Percentiles rank a stretch among this genome's conserved stretches.
Conservation (phyloP, 495 filamentous ascomycete species). For the Annulohypoxylon moriforme region DNA sequence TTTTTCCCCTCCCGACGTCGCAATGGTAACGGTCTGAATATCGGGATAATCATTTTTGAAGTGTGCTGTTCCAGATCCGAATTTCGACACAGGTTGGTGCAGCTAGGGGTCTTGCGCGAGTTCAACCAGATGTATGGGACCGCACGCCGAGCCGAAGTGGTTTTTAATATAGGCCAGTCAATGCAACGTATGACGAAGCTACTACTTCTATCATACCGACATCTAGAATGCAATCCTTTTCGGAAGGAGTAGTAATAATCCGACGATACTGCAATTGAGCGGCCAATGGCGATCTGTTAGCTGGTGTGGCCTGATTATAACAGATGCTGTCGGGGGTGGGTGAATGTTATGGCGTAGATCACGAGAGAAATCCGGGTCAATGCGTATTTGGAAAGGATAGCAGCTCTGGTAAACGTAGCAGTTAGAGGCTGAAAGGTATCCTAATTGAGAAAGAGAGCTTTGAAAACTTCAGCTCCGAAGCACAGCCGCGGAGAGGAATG, state of each 20-base stretch:
- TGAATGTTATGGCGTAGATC: slow-evolving; percentile 58
- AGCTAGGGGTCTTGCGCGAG: slow-evolving; percentile 33
- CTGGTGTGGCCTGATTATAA: slow-evolving; percentile 45
- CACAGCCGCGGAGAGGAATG: slow-evolving; percentile 26
- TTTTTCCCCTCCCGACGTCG: slow-evolving; percentile 12
- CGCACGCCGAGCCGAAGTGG: not conserved
- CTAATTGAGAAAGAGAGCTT: slow-evolving; percentile 1
- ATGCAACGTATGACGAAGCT: slow-evolving; percentile 65
- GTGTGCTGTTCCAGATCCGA: slow-evolving; percentile 60
- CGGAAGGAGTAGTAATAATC: slow-evolving; percentile 31
- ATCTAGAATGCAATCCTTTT: slow-evolving; percentile 16
- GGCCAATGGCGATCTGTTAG: slow-evolving; percentile 44
- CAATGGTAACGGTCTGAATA: not conserved
- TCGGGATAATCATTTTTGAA: slow-evolving; percentile 64
- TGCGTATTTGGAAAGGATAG: slow-evolving; percentile 56
- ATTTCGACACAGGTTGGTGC: slow-evolving; percentile 64
- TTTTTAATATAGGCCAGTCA: slow-evolving; percentile 58
- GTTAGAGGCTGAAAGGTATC: slow-evolving; percentile 7
- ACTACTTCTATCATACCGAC: slow-evolving; percentile 60
- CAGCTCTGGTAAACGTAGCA: slow-evolving; percentile 22
- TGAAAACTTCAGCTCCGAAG: slow-evolving; percentile 8
- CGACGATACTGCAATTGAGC: slow-evolving; percentile 44
- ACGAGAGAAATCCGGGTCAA: slow-evolving; percentile 61
- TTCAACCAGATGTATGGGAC: slow-evolving; percentile 39
- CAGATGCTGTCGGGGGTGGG: slow-evolving; percentile 32